These are phyloP conservation scores for Penicillium sp. DNA, from an alignment of 2,329 filamentous ascomycete species.

Conservation along the genomic window DNA sequence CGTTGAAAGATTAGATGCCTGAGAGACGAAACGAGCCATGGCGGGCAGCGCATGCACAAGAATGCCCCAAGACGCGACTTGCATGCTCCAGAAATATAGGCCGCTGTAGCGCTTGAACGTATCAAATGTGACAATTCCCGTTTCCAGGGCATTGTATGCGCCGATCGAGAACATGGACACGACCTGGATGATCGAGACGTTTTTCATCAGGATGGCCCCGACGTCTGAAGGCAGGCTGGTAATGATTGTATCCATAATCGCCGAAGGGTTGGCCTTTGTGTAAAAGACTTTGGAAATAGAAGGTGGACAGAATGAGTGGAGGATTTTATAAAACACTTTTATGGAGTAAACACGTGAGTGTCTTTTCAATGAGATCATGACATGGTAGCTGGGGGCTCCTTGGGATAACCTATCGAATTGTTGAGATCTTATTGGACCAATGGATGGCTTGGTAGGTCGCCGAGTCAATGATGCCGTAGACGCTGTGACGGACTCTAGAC, in stretches of 20 bases:
- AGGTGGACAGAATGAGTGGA: neutral
- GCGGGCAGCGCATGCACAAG: constrained; percentile 38
- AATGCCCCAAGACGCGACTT: constrained; percentile 41
- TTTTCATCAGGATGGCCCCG: constrained; percentile 2
- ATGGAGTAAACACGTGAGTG: neutral
- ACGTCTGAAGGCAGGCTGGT: constrained; percentile 4
- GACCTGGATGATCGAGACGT: constrained; percentile 8
- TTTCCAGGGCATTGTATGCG: constrained; percentile 45
- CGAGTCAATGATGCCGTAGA: neutral
- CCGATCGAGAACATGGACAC: constrained; percentile 14
- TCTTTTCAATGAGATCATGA: neutral
- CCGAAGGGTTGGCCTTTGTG: neutral
- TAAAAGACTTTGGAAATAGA: neutral
- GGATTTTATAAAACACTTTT: neutral
- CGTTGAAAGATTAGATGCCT: constrained; percentile 4
- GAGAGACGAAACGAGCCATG: constrained; percentile 12
- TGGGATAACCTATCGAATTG: neutral
- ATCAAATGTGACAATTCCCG: constrained; percentile 42
- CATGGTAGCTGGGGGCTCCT: neutral
- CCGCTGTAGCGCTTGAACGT: constrained; percentile 43
- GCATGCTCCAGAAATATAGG: constrained; percentile 48
- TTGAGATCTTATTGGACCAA: neutral
- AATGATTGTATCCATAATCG: constrained; percentile 4
- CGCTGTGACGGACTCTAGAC: neutral
- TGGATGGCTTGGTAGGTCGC: neutral